Evolutionary conservation across 148 eudicot species (phyloP).

Genomic region (Vaccinium darrowii): DNA sequence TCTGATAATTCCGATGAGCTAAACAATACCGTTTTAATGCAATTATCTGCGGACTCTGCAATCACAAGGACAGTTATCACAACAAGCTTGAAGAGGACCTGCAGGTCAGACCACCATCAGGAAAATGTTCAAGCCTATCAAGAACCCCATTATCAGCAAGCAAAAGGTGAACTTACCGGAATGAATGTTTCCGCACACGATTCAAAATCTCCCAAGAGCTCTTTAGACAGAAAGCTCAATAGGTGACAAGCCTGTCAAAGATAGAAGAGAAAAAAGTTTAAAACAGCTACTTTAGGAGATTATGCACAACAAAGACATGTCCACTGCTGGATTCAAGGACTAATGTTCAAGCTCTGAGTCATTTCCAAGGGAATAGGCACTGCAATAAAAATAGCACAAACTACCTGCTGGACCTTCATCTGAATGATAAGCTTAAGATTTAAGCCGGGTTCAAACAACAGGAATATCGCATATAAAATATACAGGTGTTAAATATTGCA

Average conservation of each 20-base stretch:
- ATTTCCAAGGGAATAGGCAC: constrained; percentile 6
- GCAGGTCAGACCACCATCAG: constrained; percentile 36
- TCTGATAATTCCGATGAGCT: not conserved
- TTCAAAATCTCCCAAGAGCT: constrained; percentile 96
- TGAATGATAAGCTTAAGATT: not conserved
- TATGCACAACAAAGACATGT: not conserved
- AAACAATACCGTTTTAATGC: constrained; percentile 89
- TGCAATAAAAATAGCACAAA: not conserved
- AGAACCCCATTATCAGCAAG: constrained; percentile 6
- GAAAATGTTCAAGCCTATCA: constrained; percentile 19
- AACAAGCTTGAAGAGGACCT: constrained; percentile 98
- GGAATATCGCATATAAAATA: not conserved
- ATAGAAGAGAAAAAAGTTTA: not conserved
- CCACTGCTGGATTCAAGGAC: not conserved
- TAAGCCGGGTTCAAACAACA: not conserved
- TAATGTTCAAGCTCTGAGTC: constrained; percentile 8
- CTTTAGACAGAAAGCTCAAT: constrained; percentile 83
- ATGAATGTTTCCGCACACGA: constrained; percentile 91
- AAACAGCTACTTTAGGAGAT: not conserved
- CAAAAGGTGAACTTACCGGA: constrained; percentile 52
- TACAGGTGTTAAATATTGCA: not conserved
- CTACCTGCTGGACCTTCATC: constrained; percentile 5
- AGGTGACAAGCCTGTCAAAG: constrained; percentile 81
- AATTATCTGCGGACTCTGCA: constrained; percentile 97
- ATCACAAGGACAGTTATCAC: constrained; percentile 99